These are phyloP conservation scores for Daedaleopsis sinensis DNA, from an alignment of 768 basidiomycete species.

Conservation along the genomic window DNA sequence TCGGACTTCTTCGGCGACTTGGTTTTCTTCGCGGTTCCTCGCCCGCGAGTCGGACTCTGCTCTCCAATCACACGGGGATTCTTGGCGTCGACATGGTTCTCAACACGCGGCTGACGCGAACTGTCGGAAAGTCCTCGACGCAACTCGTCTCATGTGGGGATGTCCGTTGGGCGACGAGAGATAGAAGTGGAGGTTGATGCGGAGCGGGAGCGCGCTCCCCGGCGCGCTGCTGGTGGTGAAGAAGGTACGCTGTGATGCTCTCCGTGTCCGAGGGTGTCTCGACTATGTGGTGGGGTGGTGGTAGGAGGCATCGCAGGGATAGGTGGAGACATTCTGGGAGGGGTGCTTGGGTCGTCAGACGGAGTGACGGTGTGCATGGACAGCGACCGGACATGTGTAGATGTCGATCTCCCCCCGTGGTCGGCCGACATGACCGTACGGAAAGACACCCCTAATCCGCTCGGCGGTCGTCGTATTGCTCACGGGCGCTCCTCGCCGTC, in stretches of 20 bases:
- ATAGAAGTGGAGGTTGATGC: not conserved
- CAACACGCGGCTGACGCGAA: too few relatives aligned
- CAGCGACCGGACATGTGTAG: too few relatives aligned
- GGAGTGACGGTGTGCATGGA: too few relatives aligned
- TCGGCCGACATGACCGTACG: too few relatives aligned
- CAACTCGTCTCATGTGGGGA: not conserved
- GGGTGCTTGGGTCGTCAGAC: not conserved
- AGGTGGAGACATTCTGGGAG: not conserved
- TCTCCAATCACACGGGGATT: too few relatives aligned
- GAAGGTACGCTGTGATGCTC: not conserved
- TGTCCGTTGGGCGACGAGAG: not conserved
- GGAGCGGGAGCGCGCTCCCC: not conserved
- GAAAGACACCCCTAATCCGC: not conserved
- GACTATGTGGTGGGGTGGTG: not conserved
- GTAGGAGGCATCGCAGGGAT: not conserved
- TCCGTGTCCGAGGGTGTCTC: not conserved
- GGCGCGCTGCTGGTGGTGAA: not conserved
- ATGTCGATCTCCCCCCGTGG: too few relatives aligned
- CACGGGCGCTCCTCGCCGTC: not conserved
- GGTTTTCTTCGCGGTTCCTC: too few relatives aligned
- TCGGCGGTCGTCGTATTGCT: not conserved
- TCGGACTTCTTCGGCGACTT: too few relatives aligned
- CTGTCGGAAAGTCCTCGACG: not conserved
- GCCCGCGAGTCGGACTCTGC: too few relatives aligned
- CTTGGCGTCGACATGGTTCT: too few relatives aligned